Base-by-base conservation (phyloP, 163 green algal species). In the Volvox carteri region DNA sequence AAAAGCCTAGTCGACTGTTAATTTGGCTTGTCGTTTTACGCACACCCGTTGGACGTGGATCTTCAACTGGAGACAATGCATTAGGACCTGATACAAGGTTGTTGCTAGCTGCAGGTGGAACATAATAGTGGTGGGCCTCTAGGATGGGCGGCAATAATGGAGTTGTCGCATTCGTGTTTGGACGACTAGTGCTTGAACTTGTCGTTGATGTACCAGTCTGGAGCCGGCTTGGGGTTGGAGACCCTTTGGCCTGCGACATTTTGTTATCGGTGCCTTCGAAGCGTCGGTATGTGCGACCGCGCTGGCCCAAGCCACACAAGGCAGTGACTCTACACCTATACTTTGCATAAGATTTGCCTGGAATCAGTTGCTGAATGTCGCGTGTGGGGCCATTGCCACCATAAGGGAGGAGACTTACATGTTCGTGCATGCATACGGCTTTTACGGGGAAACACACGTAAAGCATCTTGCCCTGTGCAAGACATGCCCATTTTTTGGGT, bases 1-100 rank as follows among this genome's bases (percentile, higher is more conserved):
- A 78, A 33, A 80, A 88, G 35, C 83, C 83, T 12, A 88, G 30
- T 4, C 68, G 35, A 37, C 25, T 78, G 50, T 88, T 88, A n/a
- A 46, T 88, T 44, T 80, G 50, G 62, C 4, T 75, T 7, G 50
- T n/a, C 1, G 83, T 83, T 18, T 81, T 88, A 33, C 68, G 48
- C 16, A 88, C 68, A 35, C 83, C 83, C 25, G 44, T 60, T 33
- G 67, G 65, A 11, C 67, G 67, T 23, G 33, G 1, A 1, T 70
- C 75, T 12, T 84, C 50, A n/a, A 56, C 18, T 19, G 46, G 75
- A 11, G 21, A 30, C 1, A 84, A 46, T 33, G 37, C 28, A 19
- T 68, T 70, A 23, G 75, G 68, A 4, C 75, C 75, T 4, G 46
- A 50, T 35, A 68, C n/a, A 50, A 84, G 48, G 33, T 46, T 70